These are phyloP conservation scores for Sclerotinia minor DNA, from an alignment of 2,329 filamentous ascomycete genomes.

Conservation along the genomic window DNA sequence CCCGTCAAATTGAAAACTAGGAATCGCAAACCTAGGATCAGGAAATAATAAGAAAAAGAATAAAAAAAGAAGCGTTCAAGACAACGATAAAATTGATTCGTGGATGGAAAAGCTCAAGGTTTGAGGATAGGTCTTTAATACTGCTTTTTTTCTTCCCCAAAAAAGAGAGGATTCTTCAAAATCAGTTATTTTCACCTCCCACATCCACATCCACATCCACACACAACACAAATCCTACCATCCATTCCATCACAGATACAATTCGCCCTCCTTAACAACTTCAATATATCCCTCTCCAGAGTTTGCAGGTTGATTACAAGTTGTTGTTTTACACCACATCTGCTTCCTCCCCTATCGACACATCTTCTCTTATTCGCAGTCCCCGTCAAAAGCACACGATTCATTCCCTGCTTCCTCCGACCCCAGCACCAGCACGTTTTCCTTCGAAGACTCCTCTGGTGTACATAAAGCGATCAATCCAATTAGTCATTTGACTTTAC, in stretches of 20 bases:
- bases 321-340: constrained; percentile 42
- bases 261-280: constrained; percentile 31
- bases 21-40: background rate
- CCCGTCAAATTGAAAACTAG: background rate
- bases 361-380: constrained; percentile 41
- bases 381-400: constrained; percentile 40
- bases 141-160: constrained; percentile 37
- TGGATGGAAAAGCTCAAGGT: constrained; percentile 41
- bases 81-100: constrained; percentile 30
- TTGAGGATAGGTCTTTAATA: constrained; percentile 43
- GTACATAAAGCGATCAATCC: constrained; percentile 71
- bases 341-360: constrained; percentile 41
- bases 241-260: constrained; percentile 20
- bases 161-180: constrained; percentile 34
- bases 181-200: constrained; percentile 37
- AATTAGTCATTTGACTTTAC: constrained; percentile 50
- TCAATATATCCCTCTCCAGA: constrained; percentile 42
- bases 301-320: constrained; percentile 33
- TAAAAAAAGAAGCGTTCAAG: constrained; percentile 20
- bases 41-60: background rate
- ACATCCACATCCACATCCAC: no score
- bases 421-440: constrained; percentile 84
- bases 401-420: constrained; percentile 41
- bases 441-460: constrained; percentile 81
- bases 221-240: constrained; percentile 34